These are phyloP conservation scores for Macrotyloma uniflorum DNA, from an alignment of 306 rosid genomes.

Conservation along the genomic window DNA sequence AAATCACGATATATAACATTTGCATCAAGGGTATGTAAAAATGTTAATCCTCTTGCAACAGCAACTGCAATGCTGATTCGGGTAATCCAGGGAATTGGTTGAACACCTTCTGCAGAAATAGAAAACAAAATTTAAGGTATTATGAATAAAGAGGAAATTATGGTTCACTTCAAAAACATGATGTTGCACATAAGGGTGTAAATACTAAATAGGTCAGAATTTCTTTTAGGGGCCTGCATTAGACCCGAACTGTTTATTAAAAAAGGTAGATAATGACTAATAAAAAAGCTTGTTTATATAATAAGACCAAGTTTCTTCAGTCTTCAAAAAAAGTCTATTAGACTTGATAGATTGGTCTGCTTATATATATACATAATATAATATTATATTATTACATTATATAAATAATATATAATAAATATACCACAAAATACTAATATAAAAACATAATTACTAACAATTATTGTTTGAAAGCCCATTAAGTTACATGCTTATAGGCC, in stretches of 20 bases:
- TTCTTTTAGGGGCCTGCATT: background rate
- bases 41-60: conserved; percentile 81
- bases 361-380: background rate
- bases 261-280: background rate
- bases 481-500: background rate
- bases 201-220: background rate
- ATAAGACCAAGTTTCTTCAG: background rate
- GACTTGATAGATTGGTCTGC: background rate
- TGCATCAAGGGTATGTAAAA: conserved; percentile 71
- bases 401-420: background rate
- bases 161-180: conserved; percentile 1
- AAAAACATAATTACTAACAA: background rate
- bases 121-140: background rate
- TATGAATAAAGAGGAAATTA: background rate
- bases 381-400: background rate
- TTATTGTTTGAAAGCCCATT: background rate
- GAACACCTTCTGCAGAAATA: conserved; percentile 73
- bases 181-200: background rate
- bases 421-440: background rate
- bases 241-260: background rate
- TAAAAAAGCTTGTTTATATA: background rate
- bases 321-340: background rate
- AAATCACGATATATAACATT: conserved; percentile 92
- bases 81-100: conserved; percentile 75
- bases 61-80: conserved; percentile 72